A percentile compares a stretch with the other conserved stretches of the same genome.
Evolutionary conservation across 2,329 filamentous ascomycete species (phyloP).

Genomic region (Lecanicillium sp.): DNA sequence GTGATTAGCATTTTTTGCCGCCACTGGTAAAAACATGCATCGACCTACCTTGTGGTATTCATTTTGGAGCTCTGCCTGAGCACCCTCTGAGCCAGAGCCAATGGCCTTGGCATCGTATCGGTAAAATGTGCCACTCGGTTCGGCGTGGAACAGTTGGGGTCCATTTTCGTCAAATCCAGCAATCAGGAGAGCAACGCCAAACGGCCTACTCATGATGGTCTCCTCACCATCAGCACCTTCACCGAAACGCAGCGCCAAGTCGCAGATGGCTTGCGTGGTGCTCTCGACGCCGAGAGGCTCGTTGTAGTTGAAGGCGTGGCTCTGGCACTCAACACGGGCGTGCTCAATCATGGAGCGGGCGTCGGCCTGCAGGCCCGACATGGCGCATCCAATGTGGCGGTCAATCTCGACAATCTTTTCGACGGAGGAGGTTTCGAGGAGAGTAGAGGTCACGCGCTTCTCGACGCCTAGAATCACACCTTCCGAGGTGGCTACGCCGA

Average conservation of each 20-base stretch:
- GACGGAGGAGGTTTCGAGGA: conserved; percentile 94
- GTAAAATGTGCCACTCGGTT: conserved; percentile 97
- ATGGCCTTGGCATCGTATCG: conserved; percentile 99
- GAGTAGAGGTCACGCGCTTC: conserved; percentile 95
- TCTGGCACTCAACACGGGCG: conserved; percentile 94
- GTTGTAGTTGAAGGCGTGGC: conserved; percentile 96
- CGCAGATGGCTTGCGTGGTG: conserved; percentile 98
- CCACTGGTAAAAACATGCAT: not conserved
- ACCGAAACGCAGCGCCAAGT: conserved; percentile 89
- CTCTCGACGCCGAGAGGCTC: conserved; percentile 92
- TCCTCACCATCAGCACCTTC: conserved; percentile 97
- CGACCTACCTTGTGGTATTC: conserved; percentile 80
- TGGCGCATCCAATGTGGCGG: conserved; percentile 96
- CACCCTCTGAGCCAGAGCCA: conserved; percentile 92
- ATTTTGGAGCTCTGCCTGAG: conserved; percentile 95
- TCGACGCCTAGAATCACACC: conserved; percentile 96
- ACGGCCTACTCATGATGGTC: conserved; percentile 96
- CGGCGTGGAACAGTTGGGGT: conserved; percentile 93
- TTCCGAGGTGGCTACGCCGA: conserved; percentile 91
- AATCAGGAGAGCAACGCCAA: conserved; percentile 93
- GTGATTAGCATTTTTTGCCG: conserved; percentile 1
- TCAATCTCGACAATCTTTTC: conserved; percentile 99
- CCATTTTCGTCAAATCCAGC: conserved; percentile 97
- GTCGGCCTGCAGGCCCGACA: conserved; percentile 96
- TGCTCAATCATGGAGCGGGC: conserved; percentile 97